phyloP scores from a whole-genome alignment of 78 protist species.

The Dictyostelium firmibasis region DNA sequence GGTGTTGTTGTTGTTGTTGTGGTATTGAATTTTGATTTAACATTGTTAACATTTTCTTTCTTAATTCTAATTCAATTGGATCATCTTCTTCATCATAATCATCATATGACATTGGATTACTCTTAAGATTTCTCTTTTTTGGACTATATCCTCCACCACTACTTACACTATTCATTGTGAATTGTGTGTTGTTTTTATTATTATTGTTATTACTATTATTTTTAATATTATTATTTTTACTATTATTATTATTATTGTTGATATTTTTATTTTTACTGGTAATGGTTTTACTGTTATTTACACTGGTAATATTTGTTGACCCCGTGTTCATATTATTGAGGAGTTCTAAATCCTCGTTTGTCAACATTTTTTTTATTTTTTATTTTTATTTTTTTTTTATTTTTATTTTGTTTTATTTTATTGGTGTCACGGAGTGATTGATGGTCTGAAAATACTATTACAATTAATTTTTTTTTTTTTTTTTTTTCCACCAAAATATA shows the following conservation, averaged over 20 bases:
- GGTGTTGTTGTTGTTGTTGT: neutral
- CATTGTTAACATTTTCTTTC: conserved; percentile 52
- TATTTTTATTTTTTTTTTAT: no score
- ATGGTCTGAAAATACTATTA: neutral
- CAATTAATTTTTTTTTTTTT: no score
- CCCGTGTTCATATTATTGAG: neutral
- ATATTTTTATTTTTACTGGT: neutral
- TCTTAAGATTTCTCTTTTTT: neutral
- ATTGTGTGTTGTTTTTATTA: neutral
- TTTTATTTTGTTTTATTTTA: neutral
- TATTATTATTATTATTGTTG: neutral
- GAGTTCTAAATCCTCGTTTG: neutral
- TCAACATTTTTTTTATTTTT: neutral
- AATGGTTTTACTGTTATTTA: neutral
- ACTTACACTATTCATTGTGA: neutral
- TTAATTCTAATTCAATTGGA: conserved; percentile 58
- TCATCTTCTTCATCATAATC: conserved; percentile 10
- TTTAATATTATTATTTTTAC: neutral
- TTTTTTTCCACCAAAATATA: no score
- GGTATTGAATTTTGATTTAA: neutral
- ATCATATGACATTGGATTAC: neutral
- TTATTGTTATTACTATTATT: neutral
- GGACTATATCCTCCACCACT: neutral
- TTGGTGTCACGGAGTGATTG: neutral
- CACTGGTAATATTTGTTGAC: neutral